A percentile compares a stretch with the other conserved stretches of the same genome.
Conservation (phyloP, 1,284 basidiomycete genomes). For the Pseudozyma tsukubaensis region DNA sequence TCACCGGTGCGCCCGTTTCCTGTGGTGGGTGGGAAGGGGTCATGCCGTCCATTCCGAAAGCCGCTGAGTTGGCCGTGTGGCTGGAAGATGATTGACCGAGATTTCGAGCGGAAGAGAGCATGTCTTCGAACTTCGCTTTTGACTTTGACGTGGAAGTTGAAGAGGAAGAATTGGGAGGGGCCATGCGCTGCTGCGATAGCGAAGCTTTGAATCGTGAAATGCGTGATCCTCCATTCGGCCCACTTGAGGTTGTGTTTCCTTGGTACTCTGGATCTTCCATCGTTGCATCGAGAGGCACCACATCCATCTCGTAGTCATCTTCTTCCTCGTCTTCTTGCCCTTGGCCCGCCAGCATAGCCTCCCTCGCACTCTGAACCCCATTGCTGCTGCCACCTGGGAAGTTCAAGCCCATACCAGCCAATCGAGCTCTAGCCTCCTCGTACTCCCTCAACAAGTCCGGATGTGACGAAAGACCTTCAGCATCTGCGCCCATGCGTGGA, state of each 20-base stretch:
- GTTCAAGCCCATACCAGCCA: conserved; percentile 36
- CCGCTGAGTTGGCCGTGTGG: conserved; percentile 5
- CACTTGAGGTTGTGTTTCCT: conserved; percentile 29
- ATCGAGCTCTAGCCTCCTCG: conserved; percentile 55
- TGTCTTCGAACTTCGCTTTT: conserved; percentile 25
- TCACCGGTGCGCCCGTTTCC: conserved; percentile 26
- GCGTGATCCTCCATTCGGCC: conserved; percentile 11
- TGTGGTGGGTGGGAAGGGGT: not conserved
- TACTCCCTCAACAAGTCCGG: conserved; percentile 62
- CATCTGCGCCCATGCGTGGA: conserved; percentile 50
- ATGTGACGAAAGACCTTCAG: conserved; percentile 31
- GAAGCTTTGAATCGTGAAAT: conserved; percentile 58
- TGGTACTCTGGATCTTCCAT: conserved; percentile 45
- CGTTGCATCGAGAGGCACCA: conserved; percentile 51
- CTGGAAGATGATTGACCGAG: conserved; percentile 13
- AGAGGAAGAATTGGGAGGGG: not conserved
- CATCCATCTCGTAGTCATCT: conserved; percentile 43
- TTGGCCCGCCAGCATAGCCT: conserved; percentile 12
- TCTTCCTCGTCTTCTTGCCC: conserved; percentile 27
- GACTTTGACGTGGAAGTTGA: conserved; percentile 1
- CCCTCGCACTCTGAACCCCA: not conserved
- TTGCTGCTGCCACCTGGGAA: conserved; percentile 11
- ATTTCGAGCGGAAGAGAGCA: conserved; percentile 47
- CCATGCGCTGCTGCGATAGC: conserved; percentile 14
- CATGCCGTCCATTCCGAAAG: conserved; percentile 33